Conservation (phyloP, 2,329 filamentous ascomycete species). For the Neospermospora avenae region DNA sequence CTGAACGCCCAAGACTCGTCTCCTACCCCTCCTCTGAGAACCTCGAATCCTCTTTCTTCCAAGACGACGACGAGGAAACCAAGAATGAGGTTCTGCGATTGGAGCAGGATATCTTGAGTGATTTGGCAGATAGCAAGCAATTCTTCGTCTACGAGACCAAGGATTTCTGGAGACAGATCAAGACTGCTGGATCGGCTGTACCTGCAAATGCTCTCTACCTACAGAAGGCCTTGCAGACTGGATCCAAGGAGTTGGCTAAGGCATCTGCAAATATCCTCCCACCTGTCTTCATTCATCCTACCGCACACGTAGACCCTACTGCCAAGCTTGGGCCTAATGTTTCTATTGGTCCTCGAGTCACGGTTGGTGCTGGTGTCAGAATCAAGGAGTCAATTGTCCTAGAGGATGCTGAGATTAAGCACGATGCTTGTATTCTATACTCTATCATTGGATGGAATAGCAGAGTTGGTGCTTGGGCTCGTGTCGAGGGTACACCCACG, state of each 20-base stretch:
- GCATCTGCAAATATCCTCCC: slow-evolving; percentile 85
- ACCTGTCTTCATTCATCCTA: slow-evolving; percentile 93
- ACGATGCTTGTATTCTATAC: slow-evolving; percentile 93
- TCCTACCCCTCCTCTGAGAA: slow-evolving; percentile 97
- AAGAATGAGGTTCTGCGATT: slow-evolving; percentile 87
- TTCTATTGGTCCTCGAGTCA: slow-evolving; percentile 85
- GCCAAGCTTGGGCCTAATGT: slow-evolving; percentile 97
- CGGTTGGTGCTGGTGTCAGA: slow-evolving; percentile 81
- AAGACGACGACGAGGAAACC: slow-evolving; percentile 68
- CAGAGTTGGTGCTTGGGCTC: slow-evolving; percentile 94
- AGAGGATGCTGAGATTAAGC: slow-evolving; percentile 92
- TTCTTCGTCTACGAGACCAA: slow-evolving; percentile 99
- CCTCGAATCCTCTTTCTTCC: slow-evolving; percentile 67
- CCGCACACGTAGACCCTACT: slow-evolving; percentile 84
- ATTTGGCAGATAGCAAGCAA: slow-evolving; percentile 93
- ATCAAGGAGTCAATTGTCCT: slow-evolving; percentile 96
- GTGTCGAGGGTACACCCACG: slow-evolving; percentile 92
- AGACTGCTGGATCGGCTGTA: slow-evolving; percentile 95
- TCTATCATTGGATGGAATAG: slow-evolving; percentile 97
- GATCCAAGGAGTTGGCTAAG: slow-evolving; percentile 75
- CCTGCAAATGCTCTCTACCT: slow-evolving; percentile 96
- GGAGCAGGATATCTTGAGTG: slow-evolving; percentile 94
- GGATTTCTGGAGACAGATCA: slow-evolving; percentile 99
- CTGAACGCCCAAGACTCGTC: slow-evolving; percentile 82
- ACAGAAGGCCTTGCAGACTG: slow-evolving; percentile 84